Conservation (phyloP, 495 filamentous ascomycete species). For the Aspergillus hancockii region DNA sequence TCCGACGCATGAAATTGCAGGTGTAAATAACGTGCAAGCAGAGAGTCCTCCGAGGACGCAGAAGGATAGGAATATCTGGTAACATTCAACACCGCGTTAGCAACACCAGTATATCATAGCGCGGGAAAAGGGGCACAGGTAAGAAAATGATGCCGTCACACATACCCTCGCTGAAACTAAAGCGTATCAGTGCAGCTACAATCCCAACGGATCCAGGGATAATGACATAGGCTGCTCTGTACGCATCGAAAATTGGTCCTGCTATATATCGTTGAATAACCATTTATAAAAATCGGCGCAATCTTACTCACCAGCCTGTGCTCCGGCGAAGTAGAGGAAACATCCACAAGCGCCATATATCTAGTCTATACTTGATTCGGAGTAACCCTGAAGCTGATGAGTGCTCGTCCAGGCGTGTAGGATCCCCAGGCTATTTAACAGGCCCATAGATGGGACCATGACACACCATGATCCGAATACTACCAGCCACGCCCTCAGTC, state of each 20-base stretch:
- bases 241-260: constrained; percentile 38
- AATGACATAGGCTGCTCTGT: constrained; percentile 26
- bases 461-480: constrained; percentile 65
- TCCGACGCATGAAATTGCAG: constrained; percentile 55
- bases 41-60: constrained; percentile 38
- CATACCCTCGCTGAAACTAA: constrained; percentile 49
- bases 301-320: constrained; percentile 31
- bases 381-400: constrained; percentile 55
- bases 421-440: constrained; percentile 68
- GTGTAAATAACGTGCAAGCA: constrained; percentile 60
- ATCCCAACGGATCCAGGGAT: constrained; percentile 33
- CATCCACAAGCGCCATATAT: constrained; percentile 70
- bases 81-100: constrained; percentile 45
- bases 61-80: constrained; percentile 45
- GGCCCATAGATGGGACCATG: constrained; percentile 62
- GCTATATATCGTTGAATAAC: not conserved
- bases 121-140: too few relatives aligned
- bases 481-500: constrained; percentile 63
- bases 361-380: constrained; percentile 65
- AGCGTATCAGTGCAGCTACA: constrained; percentile 37
- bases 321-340: constrained; percentile 52
- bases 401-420: constrained; percentile 59
- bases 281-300: not conserved
- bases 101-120: constrained; percentile 51
- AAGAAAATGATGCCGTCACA: not conserved